Conservation (phyloP, 148 eudicot genomes). For the Rhododendron kiyosumense region DNA sequence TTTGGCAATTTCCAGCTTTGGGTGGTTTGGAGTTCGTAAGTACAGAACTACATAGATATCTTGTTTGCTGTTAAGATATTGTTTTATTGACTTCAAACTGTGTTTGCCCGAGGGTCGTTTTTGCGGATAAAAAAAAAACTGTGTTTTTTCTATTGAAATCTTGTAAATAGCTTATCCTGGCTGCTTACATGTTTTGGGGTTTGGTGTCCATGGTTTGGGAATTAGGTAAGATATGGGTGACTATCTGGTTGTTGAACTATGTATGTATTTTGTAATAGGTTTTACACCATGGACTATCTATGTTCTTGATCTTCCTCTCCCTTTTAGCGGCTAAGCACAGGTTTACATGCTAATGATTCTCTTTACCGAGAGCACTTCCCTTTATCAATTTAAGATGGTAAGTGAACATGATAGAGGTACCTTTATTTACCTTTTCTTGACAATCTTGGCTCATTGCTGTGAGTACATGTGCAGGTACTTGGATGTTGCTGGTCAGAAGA, state of each 20-base stretch:
- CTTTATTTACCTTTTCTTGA: too few species aligned
- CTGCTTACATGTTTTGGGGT: neutral
- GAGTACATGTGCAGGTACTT: constrained; percentile 54
- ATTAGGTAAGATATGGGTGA: neutral
- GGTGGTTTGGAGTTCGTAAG: constrained; percentile 96
- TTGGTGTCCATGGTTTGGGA: neutral
- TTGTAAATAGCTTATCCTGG: constrained; percentile 1
- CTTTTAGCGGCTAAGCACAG: constrained; percentile 60
- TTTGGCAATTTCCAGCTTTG: constrained; percentile 74
- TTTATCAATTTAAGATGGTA: constrained; percentile 94
- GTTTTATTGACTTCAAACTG: neutral
- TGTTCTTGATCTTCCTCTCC: constrained; percentile 55
- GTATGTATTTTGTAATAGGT: constrained; percentile 36
- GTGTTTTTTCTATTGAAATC: neutral
- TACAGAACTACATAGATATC: neutral
- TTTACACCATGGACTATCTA: constrained; percentile 79
- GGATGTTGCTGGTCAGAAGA: constrained; percentile 76
- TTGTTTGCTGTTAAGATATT: neutral
- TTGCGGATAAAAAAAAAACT: too few species aligned
- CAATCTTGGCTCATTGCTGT: neutral
- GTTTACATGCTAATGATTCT: constrained; percentile 74
- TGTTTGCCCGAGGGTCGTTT: neutral
- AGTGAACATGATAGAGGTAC: neutral
- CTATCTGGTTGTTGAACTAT: neutral
- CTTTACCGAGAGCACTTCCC: constrained; percentile 73